Evolutionary conservation across 2,329 filamentous ascomycete genomes (phyloP), one percentile per base, ranked within the genome.

Genomic region (Lanzia echinophila): DNA sequence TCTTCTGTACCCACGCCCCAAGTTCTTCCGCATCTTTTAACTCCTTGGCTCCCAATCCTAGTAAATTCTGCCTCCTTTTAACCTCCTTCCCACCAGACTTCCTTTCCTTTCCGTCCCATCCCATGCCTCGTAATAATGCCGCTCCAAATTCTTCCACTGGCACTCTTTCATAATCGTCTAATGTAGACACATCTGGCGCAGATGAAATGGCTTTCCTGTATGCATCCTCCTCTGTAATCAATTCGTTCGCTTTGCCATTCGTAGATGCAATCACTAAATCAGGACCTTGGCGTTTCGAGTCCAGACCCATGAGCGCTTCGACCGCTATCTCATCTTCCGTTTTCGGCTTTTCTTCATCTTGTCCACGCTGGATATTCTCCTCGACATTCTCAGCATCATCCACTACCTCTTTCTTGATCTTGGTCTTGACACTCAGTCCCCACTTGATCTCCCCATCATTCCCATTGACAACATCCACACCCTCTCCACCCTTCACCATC

Each of bases 131-230:
- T 34, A 99, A 77, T 59, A 97, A 77, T 0, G 91, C 90, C 17
- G 90, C 87, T 7, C 94, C 94, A 61, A 97, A 99, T 63, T 96
- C 90, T 62, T 96, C 92, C 15, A 97, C 90, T 0, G 94, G 92
- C 58, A 96, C 86, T 12, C 86, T 84, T 55, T 87, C 86, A 71
- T 97, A 97, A 64, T 94, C 89, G 33, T 88, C 87, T 17, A 95
- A 73, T 0, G 84, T 88, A 3, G 90, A 85, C 31, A 82, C 77
- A 20, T 90, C 87, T 1, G 90, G 90, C 1, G 90, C 86, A 24
- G 79, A 74, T 12, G 79, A 76, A 31, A 91, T 79, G 67, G 92
- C 88, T 24, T 81, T 78, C 32, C 76, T 75, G 64, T 90, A 91
- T 2, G 83, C 83, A 56, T 87, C 84, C 59, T 79, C 75, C 60